These are phyloP conservation scores for Boletellus ananas DNA, from an alignment of 768 basidiomycete species.

Conservation along the genomic window DNA sequence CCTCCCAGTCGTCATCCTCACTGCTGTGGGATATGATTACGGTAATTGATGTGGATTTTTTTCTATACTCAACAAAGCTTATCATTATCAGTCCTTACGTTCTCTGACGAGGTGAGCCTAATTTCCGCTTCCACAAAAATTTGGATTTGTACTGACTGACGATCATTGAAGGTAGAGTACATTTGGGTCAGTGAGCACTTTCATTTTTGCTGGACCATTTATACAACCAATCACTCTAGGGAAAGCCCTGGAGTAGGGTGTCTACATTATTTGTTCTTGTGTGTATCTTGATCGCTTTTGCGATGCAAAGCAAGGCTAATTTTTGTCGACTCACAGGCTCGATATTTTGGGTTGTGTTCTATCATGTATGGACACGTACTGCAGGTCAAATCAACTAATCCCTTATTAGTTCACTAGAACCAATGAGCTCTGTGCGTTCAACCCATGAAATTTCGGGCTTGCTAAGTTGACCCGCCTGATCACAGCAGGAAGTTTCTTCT, in stretches of 20 bases:
- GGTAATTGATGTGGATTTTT: not conserved
- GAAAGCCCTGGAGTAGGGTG: not conserved
- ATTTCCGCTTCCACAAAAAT: no score
- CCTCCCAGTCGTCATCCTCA: not conserved
- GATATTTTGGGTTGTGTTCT: not conserved
- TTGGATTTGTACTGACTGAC: not conserved
- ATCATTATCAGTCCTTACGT: not conserved
- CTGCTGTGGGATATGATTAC: not conserved
- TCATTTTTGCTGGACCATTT: no score
- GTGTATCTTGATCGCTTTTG: not conserved
- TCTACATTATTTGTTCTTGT: not conserved
- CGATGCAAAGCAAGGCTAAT: not conserved
- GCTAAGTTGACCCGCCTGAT: not conserved
- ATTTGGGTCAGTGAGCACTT: not conserved
- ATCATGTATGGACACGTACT: not conserved
- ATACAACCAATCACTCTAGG: not conserved
- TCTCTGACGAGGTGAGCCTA: not conserved
- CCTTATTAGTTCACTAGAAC: not conserved
- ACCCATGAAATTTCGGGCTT: not conserved
- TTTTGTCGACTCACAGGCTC: not conserved
- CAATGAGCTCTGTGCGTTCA: not conserved
- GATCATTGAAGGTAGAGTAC: not conserved
- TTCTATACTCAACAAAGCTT: no score
- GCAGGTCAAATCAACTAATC: not conserved
- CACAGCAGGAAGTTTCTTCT: not conserved